Evolutionary conservation across 2,329 filamentous ascomycete genomes (phyloP).

Genomic region (Trichophyton verrucosum): DNA sequence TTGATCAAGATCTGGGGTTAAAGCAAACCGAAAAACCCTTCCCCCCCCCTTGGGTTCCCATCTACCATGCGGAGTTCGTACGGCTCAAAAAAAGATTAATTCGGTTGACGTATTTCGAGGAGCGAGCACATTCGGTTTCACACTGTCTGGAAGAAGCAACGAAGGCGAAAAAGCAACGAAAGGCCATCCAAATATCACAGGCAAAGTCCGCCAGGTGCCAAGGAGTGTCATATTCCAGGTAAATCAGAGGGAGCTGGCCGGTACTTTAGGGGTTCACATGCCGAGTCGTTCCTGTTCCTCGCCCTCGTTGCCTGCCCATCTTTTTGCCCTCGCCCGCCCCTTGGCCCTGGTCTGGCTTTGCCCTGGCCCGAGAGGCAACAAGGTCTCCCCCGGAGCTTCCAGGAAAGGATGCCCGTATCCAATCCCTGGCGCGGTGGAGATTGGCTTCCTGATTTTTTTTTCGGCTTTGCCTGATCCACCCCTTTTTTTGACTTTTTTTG

Average conservation of each 20-base stretch:
- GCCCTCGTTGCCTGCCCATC: not conserved
- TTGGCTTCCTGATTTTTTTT: not conserved
- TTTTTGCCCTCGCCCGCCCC: not conserved
- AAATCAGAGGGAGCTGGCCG: too few species aligned
- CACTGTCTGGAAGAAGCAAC: not conserved
- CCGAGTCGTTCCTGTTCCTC: not conserved
- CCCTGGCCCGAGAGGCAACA: not conserved
- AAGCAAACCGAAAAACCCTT: too few species aligned
- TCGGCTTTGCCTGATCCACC: not conserved
- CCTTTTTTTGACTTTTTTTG: not conserved
- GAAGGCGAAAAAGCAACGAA: not conserved
- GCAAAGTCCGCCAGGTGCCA: not conserved
- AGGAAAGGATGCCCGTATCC: not conserved
- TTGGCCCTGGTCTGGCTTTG: not conserved
- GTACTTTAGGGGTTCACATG: not conserved
- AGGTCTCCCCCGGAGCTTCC: not conserved
- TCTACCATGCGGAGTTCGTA: not conserved
- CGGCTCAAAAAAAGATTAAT: not conserved
- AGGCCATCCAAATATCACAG: not conserved
- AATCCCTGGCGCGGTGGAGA: not conserved
- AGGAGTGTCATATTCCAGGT: not conserved
- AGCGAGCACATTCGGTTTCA: not conserved
- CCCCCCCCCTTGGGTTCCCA: too few species aligned
- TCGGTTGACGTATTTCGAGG: not conserved
- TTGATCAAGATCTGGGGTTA: not conserved